phyloP scores from a whole-genome alignment of 2,329 filamentous ascomycete species.

The Colletotrichum salicis region DNA sequence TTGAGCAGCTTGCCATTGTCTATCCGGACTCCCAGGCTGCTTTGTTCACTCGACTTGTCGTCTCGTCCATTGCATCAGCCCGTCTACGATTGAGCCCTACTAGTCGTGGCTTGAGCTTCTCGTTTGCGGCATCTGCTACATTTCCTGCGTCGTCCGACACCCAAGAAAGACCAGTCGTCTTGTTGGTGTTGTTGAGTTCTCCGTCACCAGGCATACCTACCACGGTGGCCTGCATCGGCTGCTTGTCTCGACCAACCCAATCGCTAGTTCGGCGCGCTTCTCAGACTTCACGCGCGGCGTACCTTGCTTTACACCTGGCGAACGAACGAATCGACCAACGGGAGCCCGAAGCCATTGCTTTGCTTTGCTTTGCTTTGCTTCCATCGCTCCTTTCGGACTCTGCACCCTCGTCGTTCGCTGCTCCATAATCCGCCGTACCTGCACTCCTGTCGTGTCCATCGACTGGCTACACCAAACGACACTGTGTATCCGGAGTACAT shows the following conservation, averaged over 20 bases:
- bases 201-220: constrained; percentile 8
- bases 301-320: constrained; percentile 28
- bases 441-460: constrained; percentile 48
- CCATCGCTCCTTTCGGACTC: constrained; percentile 20
- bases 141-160: constrained; percentile 13
- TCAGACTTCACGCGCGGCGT: constrained; percentile 31
- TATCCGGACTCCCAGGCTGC: constrained; percentile 5
- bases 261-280: constrained; percentile 21
- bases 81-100: constrained; percentile 5
- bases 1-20: constrained; percentile 7
- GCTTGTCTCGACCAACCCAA: constrained; percentile 29
- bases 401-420: constrained; percentile 29
- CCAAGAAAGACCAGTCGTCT: constrained; percentile 15
- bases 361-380: constrained; percentile 22
- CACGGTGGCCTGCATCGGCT: constrained; percentile 15
- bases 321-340: constrained; percentile 30
- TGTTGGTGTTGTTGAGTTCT: constrained; percentile 15
- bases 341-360: constrained; percentile 7
- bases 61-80: constrained; percentile 8
- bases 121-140: constrained; percentile 20
- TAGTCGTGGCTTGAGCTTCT: constrained; percentile 4
- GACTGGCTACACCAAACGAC: constrained; percentile 43
- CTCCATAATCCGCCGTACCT: constrained; percentile 46
- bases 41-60: neutral
- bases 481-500: constrained; percentile 33